Evolutionary conservation across 352 stramenopile genomes (phyloP).

Genomic region (Pythium sukuiense): DNA sequence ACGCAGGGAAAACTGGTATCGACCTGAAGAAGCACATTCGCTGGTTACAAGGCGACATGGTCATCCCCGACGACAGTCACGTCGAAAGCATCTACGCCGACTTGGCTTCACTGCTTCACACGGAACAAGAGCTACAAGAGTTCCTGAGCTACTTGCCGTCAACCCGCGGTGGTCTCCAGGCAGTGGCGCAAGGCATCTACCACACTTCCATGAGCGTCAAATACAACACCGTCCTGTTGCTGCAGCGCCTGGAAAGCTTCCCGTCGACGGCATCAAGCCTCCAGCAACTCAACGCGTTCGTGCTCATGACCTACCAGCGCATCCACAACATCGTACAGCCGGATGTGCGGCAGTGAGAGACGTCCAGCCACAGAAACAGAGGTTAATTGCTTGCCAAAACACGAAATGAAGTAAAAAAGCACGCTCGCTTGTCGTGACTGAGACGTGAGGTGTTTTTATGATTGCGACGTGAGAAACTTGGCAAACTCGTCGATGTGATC

Average conservation of each 20-base stretch:
- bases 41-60: conserved; percentile 69
- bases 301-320: conserved; percentile 83
- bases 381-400: not conserved
- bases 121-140: conserved; percentile 78
- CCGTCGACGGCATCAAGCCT: conserved; percentile 72
- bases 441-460: not conserved
- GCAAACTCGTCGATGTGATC: conserved; percentile 52
- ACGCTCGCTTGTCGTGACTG: not conserved
- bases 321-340: conserved; percentile 79
- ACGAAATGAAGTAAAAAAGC: not conserved
- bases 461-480: conserved; percentile 44
- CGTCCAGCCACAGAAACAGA: not conserved
- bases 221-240: conserved; percentile 85
- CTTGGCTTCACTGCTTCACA: conserved; percentile 70
- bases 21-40: conserved; percentile 84
- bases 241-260: conserved; percentile 85
- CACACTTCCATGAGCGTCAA: conserved; percentile 87
- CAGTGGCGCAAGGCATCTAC: conserved; percentile 84
- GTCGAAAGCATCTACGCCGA: conserved; percentile 85
- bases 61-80: conserved; percentile 73
- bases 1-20: conserved; percentile 77
- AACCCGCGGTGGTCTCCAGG: conserved; percentile 75
- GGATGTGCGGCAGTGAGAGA: conserved; percentile 31
- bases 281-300: conserved; percentile 69
- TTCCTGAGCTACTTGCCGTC: conserved; percentile 82